Evolutionary conservation across 2,329 filamentous ascomycete genomes (phyloP), one percentile per base, ranked within the genome.

Genomic region (Microcera coccophila): DNA sequence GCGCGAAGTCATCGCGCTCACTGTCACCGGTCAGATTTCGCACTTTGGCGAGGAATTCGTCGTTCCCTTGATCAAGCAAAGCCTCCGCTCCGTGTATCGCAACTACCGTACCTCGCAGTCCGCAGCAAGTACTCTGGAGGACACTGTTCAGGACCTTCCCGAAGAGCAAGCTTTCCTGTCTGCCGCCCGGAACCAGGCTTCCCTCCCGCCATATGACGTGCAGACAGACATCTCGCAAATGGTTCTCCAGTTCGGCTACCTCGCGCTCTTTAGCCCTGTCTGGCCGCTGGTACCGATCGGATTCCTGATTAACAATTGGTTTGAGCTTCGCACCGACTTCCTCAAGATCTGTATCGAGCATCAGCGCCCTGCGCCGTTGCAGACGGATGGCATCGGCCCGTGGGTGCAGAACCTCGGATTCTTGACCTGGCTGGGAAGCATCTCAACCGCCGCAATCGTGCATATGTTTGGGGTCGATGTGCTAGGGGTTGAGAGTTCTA

Each of bases 331-430:
- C 9, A 83, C 84, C 3, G 85, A 90, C 55, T 85, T 87, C 35
- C 77, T 86, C 65, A 90, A 89, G 58, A 85, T 90, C 42, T 86
- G 82, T 49, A 71, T 82, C 18, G 84, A 89, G 58, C 85, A 84
- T 68, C 82, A 83, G 48, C 78, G 86, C 1, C 86, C 85, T 0
- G 78, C 75, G 0, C 85, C 85, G 0, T 76, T 77, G 50, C 80
- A 85, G 5, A 75, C 82, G 1, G 85, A 88, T 57, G 84, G 81
- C 4, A 88, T 90, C 48, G 85, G 85, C 0, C 84, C 85, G 0
- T 89, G 83, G 77, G 73, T 88, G 14, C 74, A 82, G 48, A 81
- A 79, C 0, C 70, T 90, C 11, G 77, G 78, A 36, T 81, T 87
- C 48, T 69, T 90, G 11, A 79, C 81, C 2, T 87, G 85, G 84